phyloP scores from a whole-genome alignment of 2,329 filamentous ascomycete species.

The Aspergillus calidoustus region DNA sequence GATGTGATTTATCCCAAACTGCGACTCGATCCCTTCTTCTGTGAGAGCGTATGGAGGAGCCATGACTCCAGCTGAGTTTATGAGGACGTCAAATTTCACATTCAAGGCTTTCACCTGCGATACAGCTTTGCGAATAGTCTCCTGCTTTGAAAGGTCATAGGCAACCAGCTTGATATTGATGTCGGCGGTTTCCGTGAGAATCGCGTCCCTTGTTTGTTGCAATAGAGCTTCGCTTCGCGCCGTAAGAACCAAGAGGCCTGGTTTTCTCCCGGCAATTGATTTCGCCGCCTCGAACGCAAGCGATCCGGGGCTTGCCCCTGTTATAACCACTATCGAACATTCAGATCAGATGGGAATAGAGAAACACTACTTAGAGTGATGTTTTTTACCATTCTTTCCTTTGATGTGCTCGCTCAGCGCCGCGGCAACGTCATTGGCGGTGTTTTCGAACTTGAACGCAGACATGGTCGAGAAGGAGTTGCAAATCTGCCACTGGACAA shows the following conservation, averaged over 20 bases:
- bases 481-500: no score
- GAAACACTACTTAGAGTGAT: no score
- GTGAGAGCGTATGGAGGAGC: constrained; percentile 2
- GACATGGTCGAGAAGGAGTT: background rate
- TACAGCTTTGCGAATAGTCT: background rate
- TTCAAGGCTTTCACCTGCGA: background rate
- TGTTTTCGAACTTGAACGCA: background rate
- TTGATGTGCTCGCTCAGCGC: background rate
- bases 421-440: background rate
- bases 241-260: background rate
- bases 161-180: background rate
- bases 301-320: constrained; percentile 1
- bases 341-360: background rate
- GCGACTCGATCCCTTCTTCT: background rate
- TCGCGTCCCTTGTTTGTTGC: background rate
- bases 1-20: constrained; percentile 11
- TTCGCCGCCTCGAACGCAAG: background rate
- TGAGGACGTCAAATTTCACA: background rate
- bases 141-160: background rate
- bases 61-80: constrained; percentile 10
- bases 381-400: constrained; percentile 1
- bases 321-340: background rate
- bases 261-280: background rate
- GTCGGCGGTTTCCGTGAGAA: background rate
- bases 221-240: background rate